A percentile compares a stretch with the other conserved stretches of the same genome.
Conservation (phyloP, 495 filamentous ascomycete species). For the Hypoxylon intermedium region DNA sequence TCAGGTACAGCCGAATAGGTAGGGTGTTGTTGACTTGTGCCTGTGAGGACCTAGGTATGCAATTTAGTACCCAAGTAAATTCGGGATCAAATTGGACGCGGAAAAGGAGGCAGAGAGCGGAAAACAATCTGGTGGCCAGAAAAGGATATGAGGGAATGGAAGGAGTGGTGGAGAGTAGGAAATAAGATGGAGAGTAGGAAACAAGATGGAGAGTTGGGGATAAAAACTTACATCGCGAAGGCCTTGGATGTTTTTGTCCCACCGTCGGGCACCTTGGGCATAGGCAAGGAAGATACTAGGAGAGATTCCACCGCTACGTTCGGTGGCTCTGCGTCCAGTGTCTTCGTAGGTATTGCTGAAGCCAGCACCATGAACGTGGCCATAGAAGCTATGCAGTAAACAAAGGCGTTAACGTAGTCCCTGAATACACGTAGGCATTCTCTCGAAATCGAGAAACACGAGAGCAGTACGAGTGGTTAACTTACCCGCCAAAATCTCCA, state of each 20-base stretch:
- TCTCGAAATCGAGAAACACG: not conserved
- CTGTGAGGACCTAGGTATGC: slow-evolving; percentile 12
- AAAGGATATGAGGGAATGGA: not conserved
- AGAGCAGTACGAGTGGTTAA: no score
- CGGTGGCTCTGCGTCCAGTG: no score
- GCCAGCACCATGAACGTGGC: no score
- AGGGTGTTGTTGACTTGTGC: slow-evolving; percentile 18
- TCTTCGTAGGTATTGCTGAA: no score
- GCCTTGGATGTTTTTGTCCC: slow-evolving; percentile 12
- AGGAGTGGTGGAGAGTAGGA: not conserved
- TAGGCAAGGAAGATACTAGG: slow-evolving; percentile 34
- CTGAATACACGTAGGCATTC: not conserved
- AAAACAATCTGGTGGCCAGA: not conserved
- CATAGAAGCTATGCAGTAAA: no score
- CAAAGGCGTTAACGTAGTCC: not conserved
- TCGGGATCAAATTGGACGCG: no score
- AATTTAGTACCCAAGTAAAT: no score
- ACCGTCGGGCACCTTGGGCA: slow-evolving; percentile 17
- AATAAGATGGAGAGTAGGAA: not conserved
- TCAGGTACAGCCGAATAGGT: not conserved
- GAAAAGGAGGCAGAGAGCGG: no score
- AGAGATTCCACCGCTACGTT: slow-evolving; percentile 34
- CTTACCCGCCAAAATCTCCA: no score
- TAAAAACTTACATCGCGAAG: slow-evolving; percentile 19
- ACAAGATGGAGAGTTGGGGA: not conserved